phyloP scores from a whole-genome alignment of 2,329 filamentous ascomycete genomes.

The Stemphylium lycopersici region DNA sequence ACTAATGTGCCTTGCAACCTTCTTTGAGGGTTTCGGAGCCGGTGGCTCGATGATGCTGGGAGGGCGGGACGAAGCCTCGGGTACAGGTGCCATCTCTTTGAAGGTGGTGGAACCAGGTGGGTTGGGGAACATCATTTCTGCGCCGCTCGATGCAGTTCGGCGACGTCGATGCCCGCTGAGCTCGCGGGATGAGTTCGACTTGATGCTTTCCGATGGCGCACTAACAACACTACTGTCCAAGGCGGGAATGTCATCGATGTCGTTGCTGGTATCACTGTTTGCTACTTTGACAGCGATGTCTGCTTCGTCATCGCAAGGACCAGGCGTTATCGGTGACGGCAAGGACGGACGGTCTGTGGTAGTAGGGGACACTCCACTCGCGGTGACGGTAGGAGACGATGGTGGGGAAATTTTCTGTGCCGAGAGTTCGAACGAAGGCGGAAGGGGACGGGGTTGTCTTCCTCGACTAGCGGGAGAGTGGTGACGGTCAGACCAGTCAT shows the following conservation, averaged over 20 bases:
- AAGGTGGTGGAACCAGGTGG: slow-evolving; percentile 18
- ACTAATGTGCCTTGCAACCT: slow-evolving; percentile 19
- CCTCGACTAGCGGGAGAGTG: slow-evolving; percentile 20
- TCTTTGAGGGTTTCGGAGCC: slow-evolving; percentile 23
- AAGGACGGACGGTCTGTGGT: slow-evolving; percentile 40
- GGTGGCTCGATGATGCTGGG: slow-evolving; percentile 31
- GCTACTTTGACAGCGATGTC: slow-evolving; percentile 46
- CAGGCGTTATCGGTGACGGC: slow-evolving; percentile 47
- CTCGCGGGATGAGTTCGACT: slow-evolving; percentile 24
- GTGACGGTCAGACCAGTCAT: slow-evolving; percentile 25
- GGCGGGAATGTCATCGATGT: slow-evolving; percentile 36
- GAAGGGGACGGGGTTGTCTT: slow-evolving; percentile 28
- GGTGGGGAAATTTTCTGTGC: slow-evolving; percentile 42
- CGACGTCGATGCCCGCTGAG: slow-evolving; percentile 32
- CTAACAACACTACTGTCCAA: slow-evolving; percentile 34
- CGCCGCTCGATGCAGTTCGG: slow-evolving; percentile 44
- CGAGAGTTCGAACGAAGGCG: slow-evolving; percentile 37
- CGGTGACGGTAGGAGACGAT: slow-evolving; percentile 31
- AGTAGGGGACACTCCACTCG: slow-evolving; percentile 37
- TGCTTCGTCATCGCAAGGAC: slow-evolving; percentile 31
- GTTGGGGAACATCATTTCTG: slow-evolving; percentile 32
- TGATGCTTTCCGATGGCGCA: slow-evolving; percentile 29
- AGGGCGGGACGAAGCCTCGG: slow-evolving; percentile 31
- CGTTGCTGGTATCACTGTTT: slow-evolving; percentile 43
- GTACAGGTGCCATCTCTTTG: slow-evolving; percentile 28